Evolutionary conservation across 768 basidiomycete species (phyloP), one percentile per base, ranked within the genome.

Genomic region (Podaxis sp.): DNA sequence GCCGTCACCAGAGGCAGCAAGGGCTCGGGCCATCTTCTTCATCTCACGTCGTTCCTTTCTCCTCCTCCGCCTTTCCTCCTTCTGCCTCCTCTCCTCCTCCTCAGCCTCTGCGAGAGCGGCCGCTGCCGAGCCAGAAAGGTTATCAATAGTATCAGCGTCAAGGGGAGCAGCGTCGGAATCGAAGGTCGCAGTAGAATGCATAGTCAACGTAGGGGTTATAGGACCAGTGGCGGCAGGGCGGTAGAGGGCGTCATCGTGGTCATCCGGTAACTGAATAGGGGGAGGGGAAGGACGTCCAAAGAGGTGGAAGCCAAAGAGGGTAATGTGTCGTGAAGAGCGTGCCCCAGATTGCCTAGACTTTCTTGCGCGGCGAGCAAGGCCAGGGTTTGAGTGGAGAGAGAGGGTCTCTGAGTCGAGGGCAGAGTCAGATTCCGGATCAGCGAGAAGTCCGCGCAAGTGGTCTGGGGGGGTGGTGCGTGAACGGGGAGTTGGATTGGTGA

Each of bases 131-230:
- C 79, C 76, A 5, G 85, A 80, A 40, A 87, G 68, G 30, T 77
- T 77, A 56, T 79, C 82, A 59, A 92, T 89, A 17, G 80, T 76
- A 9, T 82, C 78, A 6, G 83, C 72, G 56, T 88, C 87, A 13
- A 92, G 75, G 0, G 84, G 84, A 4, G 88, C 83, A 2, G 90
- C 89, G 64, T 91, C 90, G 0, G 87, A 85, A 72, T 91, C 90
- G 48, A 89, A 80, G 4, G 87, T 87, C 28, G 66, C 72, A 38
- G 73, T 66, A 36, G 73, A 68, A 57, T 60, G 58, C 1, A 24
- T 12, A 51, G 58, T 59, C 26, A 40, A 12, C 0, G 57, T 51
- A 26, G 38, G 19, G 3, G 62, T 57, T 17, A 57, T 48, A 19
- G 58, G 24, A 22, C 40, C 53, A 15, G 55, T 22, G 12, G 57